Conservation (phyloP, 2,329 filamentous ascomycete genomes). For the Penicillium sp. region DNA sequence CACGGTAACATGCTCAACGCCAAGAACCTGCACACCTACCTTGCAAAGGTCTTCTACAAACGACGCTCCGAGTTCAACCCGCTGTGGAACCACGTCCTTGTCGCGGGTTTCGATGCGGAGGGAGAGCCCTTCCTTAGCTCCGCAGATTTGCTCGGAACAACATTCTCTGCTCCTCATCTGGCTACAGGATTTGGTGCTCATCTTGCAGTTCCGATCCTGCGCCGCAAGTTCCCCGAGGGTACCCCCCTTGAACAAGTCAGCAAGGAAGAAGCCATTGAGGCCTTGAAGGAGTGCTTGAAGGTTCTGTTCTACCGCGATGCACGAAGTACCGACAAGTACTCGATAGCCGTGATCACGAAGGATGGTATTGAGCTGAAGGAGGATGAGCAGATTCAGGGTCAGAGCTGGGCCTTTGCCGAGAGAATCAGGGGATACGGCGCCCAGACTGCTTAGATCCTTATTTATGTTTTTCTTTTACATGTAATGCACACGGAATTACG, state of each 20-base stretch:
- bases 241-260: constrained; percentile 68
- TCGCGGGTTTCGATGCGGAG: constrained; percentile 80
- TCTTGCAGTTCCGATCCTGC: constrained; percentile 88
- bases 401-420: constrained; percentile 98
- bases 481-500: constrained; percentile 14
- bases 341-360: constrained; percentile 83
- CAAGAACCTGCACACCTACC: constrained; percentile 93
- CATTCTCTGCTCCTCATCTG: constrained; percentile 81
- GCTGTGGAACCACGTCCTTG: constrained; percentile 92
- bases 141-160: constrained; percentile 89
- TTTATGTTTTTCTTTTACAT: constrained; percentile 6
- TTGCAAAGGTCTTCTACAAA: constrained; percentile 93
- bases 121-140: constrained; percentile 84
- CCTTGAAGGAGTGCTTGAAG: constrained; percentile 95
- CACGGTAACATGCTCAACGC: constrained; percentile 67
- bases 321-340: constrained; percentile 86
- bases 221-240: constrained; percentile 80
- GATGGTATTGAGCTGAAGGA: constrained; percentile 84
- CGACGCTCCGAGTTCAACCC: constrained; percentile 95
- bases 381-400: constrained; percentile 83
- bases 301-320: constrained; percentile 97
- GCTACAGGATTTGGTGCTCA: constrained; percentile 93
- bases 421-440: constrained; percentile 93
- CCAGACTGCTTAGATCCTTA: constrained; percentile 56
- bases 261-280: constrained; percentile 74